Conservation (phyloP, 1,139 yeast genomes). For the Saccharomycopsis phalli region DNA sequence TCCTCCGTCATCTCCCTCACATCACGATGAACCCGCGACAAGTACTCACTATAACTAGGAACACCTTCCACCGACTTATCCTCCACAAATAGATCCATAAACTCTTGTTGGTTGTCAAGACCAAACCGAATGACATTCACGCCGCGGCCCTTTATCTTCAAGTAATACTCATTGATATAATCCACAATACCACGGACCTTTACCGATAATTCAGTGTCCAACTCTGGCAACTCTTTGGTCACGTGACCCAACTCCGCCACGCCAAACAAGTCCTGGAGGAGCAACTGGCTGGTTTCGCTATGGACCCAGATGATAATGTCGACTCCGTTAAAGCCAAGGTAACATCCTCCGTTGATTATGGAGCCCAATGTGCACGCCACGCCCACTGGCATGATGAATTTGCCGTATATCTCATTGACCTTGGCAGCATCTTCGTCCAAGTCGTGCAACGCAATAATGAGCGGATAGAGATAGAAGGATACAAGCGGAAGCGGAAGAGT, state of each 20-base stretch:
- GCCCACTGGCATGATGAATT: constrained; percentile 44
- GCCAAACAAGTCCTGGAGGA: constrained; percentile 73
- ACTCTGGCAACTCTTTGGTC: constrained; percentile 57
- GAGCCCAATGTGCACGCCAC: constrained; percentile 38
- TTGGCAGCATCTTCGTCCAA: constrained; percentile 47
- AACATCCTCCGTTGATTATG: constrained; percentile 65
- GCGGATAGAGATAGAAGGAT: constrained; percentile 68
- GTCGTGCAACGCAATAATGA: constrained; percentile 65
- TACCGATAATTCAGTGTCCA: constrained; percentile 59
- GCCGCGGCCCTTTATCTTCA: constrained; percentile 37
- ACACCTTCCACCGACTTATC: constrained; percentile 53
- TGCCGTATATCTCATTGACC: constrained; percentile 35
- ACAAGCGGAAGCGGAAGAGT: constrained; percentile 52
- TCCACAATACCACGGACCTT: constrained; percentile 59
- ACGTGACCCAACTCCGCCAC: constrained; percentile 38
- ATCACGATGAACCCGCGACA: constrained; percentile 52
- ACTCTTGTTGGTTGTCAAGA: constrained; percentile 52
- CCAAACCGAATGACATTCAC: constrained; percentile 60
- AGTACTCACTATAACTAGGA: constrained; percentile 49
- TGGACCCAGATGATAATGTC: constrained; percentile 62
- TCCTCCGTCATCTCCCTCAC: constrained; percentile 36
- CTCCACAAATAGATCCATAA: constrained; percentile 59
- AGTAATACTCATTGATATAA: constrained; percentile 37
- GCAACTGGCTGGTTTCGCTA: constrained; percentile 54
- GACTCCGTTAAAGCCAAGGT: constrained; percentile 65